Percentiles rank a stretch among this genome's conserved stretches.
Evolutionary conservation across 345 rosid species (phyloP).

Genomic region (Citrus mangshanensis): DNA sequence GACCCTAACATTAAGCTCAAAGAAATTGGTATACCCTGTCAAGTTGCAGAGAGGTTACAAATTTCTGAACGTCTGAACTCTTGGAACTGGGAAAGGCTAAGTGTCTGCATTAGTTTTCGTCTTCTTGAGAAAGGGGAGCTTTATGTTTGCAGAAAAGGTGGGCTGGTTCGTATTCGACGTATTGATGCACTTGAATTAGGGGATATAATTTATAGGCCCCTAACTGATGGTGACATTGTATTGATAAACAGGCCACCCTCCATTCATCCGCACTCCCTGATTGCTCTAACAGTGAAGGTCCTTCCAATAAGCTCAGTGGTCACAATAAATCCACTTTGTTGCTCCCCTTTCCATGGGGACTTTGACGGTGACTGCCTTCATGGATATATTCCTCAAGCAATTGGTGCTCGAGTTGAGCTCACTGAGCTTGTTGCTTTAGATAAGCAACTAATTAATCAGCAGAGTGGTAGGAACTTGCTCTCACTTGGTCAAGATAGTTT

Average conservation of each 20-base stretch:
- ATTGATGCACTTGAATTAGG: constrained; percentile 54
- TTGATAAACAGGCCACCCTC: constrained; percentile 94
- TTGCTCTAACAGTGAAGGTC: constrained; percentile 69
- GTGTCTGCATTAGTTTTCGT: constrained; percentile 37
- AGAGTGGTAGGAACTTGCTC: constrained; percentile 77
- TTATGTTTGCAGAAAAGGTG: constrained; percentile 58
- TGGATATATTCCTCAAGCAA: constrained; percentile 88
- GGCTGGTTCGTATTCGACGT: constrained; percentile 40
- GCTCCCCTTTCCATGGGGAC: constrained; percentile 89
- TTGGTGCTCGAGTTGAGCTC: constrained; percentile 72
- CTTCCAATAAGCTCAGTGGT: constrained; percentile 70
- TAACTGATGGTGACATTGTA: constrained; percentile 71
- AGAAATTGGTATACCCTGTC: constrained; percentile 87
- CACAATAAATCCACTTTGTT: constrained; percentile 82
- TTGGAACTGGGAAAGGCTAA: constrained; percentile 66
- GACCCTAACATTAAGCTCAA: constrained; percentile 65
- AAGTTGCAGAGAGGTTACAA: constrained; percentile 70
- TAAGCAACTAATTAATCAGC: constrained; percentile 66
- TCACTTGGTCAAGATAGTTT: constrained; percentile 82
- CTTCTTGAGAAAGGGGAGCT: constrained; percentile 61
- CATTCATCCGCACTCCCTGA: constrained; percentile 84
- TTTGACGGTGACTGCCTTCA: constrained; percentile 98
- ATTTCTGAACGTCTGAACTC: constrained; percentile 65
- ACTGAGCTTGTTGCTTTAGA: constrained; percentile 78
- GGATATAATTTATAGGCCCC: constrained; percentile 60